phyloP scores from a whole-genome alignment of 2,329 filamentous ascomycete species.

The Colletotrichum spinosum region DNA sequence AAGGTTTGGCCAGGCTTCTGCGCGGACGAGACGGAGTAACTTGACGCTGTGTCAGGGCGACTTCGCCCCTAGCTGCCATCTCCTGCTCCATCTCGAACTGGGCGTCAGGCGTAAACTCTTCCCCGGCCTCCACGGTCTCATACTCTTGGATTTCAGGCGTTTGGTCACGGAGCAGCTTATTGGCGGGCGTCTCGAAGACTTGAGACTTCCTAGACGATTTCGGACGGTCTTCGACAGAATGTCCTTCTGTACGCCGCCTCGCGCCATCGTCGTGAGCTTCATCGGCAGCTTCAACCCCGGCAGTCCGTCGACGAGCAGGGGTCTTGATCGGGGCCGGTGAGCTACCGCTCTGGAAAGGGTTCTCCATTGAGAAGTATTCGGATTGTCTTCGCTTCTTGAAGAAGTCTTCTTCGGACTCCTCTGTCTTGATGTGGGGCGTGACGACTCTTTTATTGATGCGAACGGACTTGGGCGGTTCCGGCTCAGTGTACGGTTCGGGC shows the following conservation, averaged over 20 bases:
- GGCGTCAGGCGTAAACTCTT: conserved; percentile 95
- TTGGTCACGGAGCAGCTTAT: conserved; percentile 49
- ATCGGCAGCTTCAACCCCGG: conserved; percentile 41
- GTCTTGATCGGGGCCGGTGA: conserved; percentile 69
- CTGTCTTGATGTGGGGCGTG: conserved; percentile 61
- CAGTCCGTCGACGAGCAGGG: conserved; percentile 62
- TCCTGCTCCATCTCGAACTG: conserved; percentile 83
- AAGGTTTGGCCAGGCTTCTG: conserved; percentile 69
- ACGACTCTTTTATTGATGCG: conserved; percentile 60
- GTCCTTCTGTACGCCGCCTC: conserved; percentile 56
- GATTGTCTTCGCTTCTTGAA: conserved; percentile 47
- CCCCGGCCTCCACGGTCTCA: conserved; percentile 73
- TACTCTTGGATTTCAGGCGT: conserved; percentile 45
- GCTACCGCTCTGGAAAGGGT: conserved; percentile 91
- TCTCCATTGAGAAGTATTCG: conserved; percentile 81
- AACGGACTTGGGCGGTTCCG: conserved; percentile 52
- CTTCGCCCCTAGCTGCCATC: conserved; percentile 66
- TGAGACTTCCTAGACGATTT: conserved; percentile 54
- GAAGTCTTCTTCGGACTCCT: conserved; percentile 63
- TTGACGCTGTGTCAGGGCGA: conserved; percentile 56
- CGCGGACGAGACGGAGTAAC: conserved; percentile 52
- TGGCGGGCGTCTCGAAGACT: conserved; percentile 68
- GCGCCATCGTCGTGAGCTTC: conserved; percentile 48
- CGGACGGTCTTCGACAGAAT: conserved; percentile 23
- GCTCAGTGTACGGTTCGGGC: conserved; percentile 54